Evolutionary conservation across 2,329 filamentous ascomycete genomes (phyloP).

Genomic region (Colletotrichum horii): DNA sequence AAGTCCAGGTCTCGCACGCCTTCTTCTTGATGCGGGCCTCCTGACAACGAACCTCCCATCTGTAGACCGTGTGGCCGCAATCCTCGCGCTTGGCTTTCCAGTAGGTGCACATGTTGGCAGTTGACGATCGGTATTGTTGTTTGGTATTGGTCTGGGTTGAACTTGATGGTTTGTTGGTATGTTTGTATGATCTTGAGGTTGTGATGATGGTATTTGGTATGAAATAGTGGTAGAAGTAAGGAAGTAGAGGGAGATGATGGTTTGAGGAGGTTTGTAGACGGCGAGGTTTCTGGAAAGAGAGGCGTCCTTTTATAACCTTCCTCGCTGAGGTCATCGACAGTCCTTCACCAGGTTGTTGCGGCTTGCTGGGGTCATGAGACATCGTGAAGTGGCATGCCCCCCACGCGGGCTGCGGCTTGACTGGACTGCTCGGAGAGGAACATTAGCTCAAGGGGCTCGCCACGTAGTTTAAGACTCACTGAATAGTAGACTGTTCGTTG

Average conservation of each 20-base stretch:
- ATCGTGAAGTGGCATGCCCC: neutral
- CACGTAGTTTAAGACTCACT: neutral
- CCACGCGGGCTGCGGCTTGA: neutral
- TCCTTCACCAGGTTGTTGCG: neutral
- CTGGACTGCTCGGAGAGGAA: neutral
- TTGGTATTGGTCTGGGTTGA: neutral
- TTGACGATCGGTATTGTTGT: neutral
- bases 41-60: neutral
- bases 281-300: neutral
- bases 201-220: neutral
- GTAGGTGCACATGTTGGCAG: neutral
- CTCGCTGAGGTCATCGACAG: neutral
- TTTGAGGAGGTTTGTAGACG: neutral
- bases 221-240: neutral
- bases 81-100: neutral
- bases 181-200: neutral
- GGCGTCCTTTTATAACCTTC: neutral
- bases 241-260: neutral
- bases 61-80: neutral
- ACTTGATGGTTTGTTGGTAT: neutral
- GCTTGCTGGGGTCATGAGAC: neutral
- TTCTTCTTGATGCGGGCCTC: neutral
- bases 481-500: neutral
- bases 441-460: neutral
- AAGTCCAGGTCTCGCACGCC: neutral